Conservation (phyloP, 441 rosid species). For the Populus hybrid region DNA sequence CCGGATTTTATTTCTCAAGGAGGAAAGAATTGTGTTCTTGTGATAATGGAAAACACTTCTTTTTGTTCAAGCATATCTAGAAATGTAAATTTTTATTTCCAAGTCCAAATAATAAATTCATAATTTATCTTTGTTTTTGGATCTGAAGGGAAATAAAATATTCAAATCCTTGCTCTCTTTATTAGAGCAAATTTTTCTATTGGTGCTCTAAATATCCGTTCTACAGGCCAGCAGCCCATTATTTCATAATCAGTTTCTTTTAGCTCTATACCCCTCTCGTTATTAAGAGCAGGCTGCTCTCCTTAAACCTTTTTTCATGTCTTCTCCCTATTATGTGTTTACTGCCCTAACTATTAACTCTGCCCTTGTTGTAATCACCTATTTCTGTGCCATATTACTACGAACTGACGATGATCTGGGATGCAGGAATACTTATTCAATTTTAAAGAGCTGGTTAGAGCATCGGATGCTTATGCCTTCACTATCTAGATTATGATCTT, state of each 20-base stretch:
- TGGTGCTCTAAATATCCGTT: background rate
- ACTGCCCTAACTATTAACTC: background rate
- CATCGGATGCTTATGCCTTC: conserved; percentile 45
- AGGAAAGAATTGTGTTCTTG: background rate
- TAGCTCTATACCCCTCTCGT: background rate
- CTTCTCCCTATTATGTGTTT: background rate
- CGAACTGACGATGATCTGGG: conserved; percentile 41
- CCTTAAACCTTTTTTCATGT: background rate
- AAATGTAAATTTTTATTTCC: background rate
- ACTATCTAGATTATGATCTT: conserved; percentile 53
- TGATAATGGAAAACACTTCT: background rate
- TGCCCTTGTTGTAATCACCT: conserved; percentile 1
- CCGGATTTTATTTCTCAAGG: background rate
- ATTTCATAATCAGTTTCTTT: background rate
- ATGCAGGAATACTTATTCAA: conserved; percentile 48
- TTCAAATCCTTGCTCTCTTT: background rate
- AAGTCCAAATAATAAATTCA: no score
- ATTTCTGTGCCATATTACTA: conserved; percentile 18
- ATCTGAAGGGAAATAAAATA: background rate
- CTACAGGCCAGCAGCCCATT: background rate
- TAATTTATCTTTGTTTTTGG: background rate
- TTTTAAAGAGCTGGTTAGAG: conserved; percentile 60
- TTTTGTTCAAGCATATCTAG: background rate
- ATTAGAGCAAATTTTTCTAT: background rate
- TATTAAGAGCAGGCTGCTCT: background rate